Percentiles rank a stretch among this genome's conserved stretches.
These are phyloP conservation scores for Batkoa obscura DNA, from an alignment of 371 early-diverging fungal genomes.

Conservation along the genomic window DNA sequence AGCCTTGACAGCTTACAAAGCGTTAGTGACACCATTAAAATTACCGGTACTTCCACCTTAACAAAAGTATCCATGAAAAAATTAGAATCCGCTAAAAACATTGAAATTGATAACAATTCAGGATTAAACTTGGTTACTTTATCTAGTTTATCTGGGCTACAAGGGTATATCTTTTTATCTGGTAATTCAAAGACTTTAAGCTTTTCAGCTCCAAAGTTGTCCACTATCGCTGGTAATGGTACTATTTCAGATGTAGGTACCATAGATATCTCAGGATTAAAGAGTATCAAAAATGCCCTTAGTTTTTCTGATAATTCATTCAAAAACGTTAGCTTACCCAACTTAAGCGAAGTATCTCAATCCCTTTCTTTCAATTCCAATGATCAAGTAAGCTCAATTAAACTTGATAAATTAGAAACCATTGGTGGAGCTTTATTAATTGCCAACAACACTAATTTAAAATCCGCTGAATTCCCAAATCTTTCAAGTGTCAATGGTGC, in stretches of 20 bases:
- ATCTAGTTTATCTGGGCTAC: background rate
- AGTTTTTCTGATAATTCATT: slow-evolving; percentile 17
- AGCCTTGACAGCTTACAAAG: background rate
- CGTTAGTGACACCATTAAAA: background rate
- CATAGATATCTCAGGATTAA: background rate
- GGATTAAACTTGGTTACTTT: background rate
- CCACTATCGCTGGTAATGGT: slow-evolving; percentile 1
- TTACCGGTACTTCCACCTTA: background rate
- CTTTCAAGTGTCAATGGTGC: background rate
- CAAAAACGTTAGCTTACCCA: slow-evolving; percentile 11
- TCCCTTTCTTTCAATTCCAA: slow-evolving; percentile 18
- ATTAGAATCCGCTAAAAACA: background rate
- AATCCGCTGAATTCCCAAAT: slow-evolving; percentile 6
- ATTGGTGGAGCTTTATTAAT: slow-evolving; percentile 19
- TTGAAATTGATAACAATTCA: slow-evolving; percentile 4
- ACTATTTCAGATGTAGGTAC: background rate
- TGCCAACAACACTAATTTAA: slow-evolving; percentile 14
- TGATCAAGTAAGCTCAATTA: slow-evolving; percentile 11
- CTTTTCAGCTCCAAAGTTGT: background rate
- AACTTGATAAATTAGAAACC: slow-evolving; percentile 11
- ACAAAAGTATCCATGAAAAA: background rate
- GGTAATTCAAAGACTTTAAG: background rate
- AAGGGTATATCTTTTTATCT: background rate
- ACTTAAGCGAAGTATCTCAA: slow-evolving; percentile 12
- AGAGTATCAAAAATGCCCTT: slow-evolving; percentile 1